Base-by-base conservation (phyloP, 78 protist genomes). In the Parvularia atlantis region DNA sequence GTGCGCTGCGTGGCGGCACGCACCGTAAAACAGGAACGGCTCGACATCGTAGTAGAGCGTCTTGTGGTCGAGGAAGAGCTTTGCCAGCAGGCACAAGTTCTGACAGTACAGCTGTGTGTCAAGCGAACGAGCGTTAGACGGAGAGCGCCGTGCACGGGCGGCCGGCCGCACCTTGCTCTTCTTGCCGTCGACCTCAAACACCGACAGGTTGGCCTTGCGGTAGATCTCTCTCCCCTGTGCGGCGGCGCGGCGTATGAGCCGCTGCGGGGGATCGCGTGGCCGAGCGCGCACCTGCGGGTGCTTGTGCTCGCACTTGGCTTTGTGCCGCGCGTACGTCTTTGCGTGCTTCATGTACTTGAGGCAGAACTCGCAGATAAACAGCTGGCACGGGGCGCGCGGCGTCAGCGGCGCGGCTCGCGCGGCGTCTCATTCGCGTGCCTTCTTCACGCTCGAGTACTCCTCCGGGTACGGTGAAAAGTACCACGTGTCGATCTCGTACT, bases 21-120 rank as follows among this genome's bases (percentile, higher is more conserved):
- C n/a, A n/a, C n/a, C 77, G 80, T 94, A 93, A 73, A 94, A 93
- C 71, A 84, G 65, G 63, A 96, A 94, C 14, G 97, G 90, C 58
- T 86, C 97, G 1, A 91, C 91, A 57, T 86, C 89, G 62, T 87
- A 91, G 70, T 84, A 86, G 31, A 91, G 78, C 1, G 93, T 86
- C 80, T 95, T 94, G 86, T 93, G 96, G 73, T 96, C 97, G 13
- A 96, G 75, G 33, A 94, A 94, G 46, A 94, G 78, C 76, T 95
- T 93, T 9, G 97, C 83, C 26, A 92, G 78, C 6, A 94, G 78
- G 74, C 96, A 93, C 30, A 96, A 71, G 70, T 87, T 84, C 72
- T 91, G 98, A 71, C 95, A 91, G 58, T 92, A 93, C 13, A 92
- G 83, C 66, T 61, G 50, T 17, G n/a, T 13, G 24, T 1, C 22